Conservation (phyloP, 768 basidiomycete genomes). For the Termitomyces sp. region DNA sequence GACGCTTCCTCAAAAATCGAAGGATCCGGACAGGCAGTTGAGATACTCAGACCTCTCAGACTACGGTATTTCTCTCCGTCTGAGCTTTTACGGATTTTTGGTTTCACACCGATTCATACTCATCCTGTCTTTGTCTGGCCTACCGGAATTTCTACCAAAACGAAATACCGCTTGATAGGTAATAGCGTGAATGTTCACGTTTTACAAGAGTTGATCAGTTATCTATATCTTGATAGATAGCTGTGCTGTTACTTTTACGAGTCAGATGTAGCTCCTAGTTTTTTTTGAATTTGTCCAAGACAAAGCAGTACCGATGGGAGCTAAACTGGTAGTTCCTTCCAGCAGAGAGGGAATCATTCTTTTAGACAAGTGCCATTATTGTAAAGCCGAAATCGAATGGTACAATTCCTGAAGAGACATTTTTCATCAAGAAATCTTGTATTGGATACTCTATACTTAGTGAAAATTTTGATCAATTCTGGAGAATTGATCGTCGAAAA, state of each 20-base stretch:
- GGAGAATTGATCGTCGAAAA: not conserved
- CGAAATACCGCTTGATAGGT: conserved; percentile 72
- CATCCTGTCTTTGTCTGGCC: conserved; percentile 56
- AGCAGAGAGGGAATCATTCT: too few species aligned
- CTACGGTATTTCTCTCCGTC: conserved; percentile 73
- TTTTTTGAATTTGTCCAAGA: too few species aligned
- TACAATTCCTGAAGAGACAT: not conserved
- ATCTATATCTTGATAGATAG: conserved; percentile 39
- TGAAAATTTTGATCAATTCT: not conserved
- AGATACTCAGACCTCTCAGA: conserved; percentile 50
- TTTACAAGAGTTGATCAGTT: conserved; percentile 54
- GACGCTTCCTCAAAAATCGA: conserved; percentile 33
- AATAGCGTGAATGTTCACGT: conserved; percentile 82
- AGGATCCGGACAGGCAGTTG: conserved; percentile 32
- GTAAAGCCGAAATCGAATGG: not conserved
- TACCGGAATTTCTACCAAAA: conserved; percentile 49
- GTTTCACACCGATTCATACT: conserved; percentile 35
- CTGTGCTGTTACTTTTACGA: too few species aligned
- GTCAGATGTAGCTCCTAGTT: too few species aligned
- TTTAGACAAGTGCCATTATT: too few species aligned
- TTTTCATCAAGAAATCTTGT: not conserved
- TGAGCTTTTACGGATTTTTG: conserved; percentile 67
- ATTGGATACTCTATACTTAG: not conserved
- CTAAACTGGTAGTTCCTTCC: too few species aligned
- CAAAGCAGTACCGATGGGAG: too few species aligned